Base-by-base conservation (phyloP, 768 basidiomycete species). In the Astraeus odoratus region DNA sequence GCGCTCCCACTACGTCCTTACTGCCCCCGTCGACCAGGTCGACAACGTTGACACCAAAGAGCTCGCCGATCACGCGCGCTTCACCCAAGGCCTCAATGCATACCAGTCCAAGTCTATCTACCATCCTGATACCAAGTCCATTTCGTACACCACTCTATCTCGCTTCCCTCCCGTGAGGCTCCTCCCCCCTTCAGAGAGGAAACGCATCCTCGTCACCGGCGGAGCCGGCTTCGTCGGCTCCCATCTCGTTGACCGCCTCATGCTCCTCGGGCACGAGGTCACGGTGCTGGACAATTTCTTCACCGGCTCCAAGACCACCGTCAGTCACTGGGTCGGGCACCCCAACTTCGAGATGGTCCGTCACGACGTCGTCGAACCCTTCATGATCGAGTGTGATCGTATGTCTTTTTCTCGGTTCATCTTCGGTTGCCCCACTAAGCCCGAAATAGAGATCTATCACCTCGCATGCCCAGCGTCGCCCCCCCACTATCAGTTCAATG, bases 221-320 rank as follows among this genome's bases (percentile, higher is more conserved):
- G 95, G 96, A 33, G 96, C 95, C 29, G 96, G 96, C n/a, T 99
- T 99, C 65, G 95, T 99, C 48, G 96, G 96, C 13, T 95, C 92
- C 25, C 96, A 99, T 69, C 81, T 99, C 39, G 89, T 99, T 43
- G 96, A 99, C 70, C 80, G 96, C 39, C 80, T 98, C 51, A 94
- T 99, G 92, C 77, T 97, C 51, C 80, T 98, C 42, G 96, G 96
- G 13, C 96, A 99, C 60, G 93, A 97, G 64, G 92, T 95, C 55
- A 93, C 91, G 45, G 95, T 97, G 52, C 69, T 96, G 46, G 95
- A 98, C 73, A 97, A 97, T 71, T 99, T 99, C 65, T 99, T 99
- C 73, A 97, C 94, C 20, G 96, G 96, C 13, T 88, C 87, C 44
- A 93, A 93, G 67, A 95, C 92, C n/a, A 95, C 93, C 42, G 87